Evolutionary conservation across 495 filamentous ascomycete species (phyloP).

Genomic region (Aeminium ludgeri): DNA sequence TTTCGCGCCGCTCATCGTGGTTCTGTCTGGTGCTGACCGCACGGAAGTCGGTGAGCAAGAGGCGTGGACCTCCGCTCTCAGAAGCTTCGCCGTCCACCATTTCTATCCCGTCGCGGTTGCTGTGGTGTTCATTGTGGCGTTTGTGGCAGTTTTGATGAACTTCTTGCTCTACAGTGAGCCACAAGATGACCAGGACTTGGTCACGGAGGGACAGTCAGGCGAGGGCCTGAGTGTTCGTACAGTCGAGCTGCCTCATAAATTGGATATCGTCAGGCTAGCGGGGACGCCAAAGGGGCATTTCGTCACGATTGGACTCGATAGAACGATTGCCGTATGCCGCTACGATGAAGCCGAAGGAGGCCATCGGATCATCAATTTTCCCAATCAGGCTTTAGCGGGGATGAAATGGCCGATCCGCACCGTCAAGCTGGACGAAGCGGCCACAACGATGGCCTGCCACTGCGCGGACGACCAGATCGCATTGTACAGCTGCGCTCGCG

Average conservation of each 20-base stretch:
- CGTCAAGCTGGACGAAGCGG: conserved; percentile 40
- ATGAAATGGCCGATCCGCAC: conserved; percentile 38
- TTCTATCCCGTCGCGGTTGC: conserved; percentile 37
- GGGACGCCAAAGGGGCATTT: conserved; percentile 41
- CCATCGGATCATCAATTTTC: conserved; percentile 17
- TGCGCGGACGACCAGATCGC: conserved; percentile 36
- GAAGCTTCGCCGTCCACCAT: conserved; percentile 41
- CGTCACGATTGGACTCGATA: conserved; percentile 49
- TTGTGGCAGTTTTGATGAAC: conserved; percentile 47
- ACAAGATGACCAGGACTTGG: conserved; percentile 21
- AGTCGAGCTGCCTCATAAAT: conserved; percentile 39
- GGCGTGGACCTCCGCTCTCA: conserved; percentile 27
- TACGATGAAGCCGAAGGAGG: conserved; percentile 22
- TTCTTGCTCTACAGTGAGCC: conserved; percentile 42
- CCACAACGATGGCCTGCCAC: conserved; percentile 46
- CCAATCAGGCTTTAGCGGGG: conserved; percentile 22
- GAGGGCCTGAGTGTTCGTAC: conserved; percentile 34
- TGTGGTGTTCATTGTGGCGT: conserved; percentile 36
- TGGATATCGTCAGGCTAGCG: conserved; percentile 46
- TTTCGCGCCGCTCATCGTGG: conserved; percentile 49
- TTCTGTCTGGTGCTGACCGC: conserved; percentile 45
- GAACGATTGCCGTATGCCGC: conserved; percentile 41
- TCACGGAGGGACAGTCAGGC: conserved; percentile 27
- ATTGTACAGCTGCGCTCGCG: conserved; percentile 26
- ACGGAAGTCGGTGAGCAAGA: conserved; percentile 24